Evolutionary conservation across 2,329 filamentous ascomycete genomes (phyloP), one percentile per base, ranked within the genome.

Genomic region (Amphichorda felina): DNA sequence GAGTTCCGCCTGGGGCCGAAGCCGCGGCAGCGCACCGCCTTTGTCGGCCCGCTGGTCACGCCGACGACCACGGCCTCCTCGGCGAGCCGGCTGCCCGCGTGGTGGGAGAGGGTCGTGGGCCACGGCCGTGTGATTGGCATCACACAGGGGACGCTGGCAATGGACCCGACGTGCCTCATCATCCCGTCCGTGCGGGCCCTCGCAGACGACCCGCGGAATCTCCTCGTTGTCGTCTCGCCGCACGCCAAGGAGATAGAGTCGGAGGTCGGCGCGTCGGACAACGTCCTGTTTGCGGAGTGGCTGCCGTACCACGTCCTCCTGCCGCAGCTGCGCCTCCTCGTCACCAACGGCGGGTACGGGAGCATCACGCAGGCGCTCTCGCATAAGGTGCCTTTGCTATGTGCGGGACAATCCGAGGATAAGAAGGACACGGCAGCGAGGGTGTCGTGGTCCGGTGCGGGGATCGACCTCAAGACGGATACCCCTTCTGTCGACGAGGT

Each of bases 321-420:
- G 1, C 55, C 55, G 0, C 50, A 49, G 14, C 47, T 57, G 3
- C 41, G 43, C 5, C 45, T 59, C 5, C 45, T 59, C 13, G 48
- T 59, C 30, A 58, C 56, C 4, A 59, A 59, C 14, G 56, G 55
- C 5, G 56, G 56, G 2, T 59, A 59, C 25, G 55, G 56, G 13
- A 57, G 54, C 25, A 47, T 59, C 34, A 57, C 53, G 0, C 56
- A 59, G 22, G 56, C 56, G 0, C 41, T 59, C 4, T 54, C 51
- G 0, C 52, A 56, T n/a, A 48, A 45, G 17, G 49, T 58, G 1
- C 55, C 56, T 4, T 40, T 59, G 16, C 46, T 59, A 5, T 59
- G 55, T 15, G 56, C 56, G 0, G 56, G 56, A 0, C 56, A 56
- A 28, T 49, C 52, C 1, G 55, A 59, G 21, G 56, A 59, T 9